phyloP scores from a whole-genome alignment of 805 yeast species.

The Candida insectalens region DNA sequence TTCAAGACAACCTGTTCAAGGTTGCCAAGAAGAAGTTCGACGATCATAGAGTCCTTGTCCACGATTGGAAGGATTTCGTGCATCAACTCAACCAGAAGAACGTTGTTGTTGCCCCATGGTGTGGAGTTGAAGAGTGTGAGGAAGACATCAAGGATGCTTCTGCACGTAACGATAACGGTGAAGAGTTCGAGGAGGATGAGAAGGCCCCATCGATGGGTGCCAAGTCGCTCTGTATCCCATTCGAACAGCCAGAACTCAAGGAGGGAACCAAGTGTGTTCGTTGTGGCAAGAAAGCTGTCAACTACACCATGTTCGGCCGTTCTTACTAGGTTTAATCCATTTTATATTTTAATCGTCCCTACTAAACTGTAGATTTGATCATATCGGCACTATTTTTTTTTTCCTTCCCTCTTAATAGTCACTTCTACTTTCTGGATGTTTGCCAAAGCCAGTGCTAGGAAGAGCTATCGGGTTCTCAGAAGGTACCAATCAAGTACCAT shows the following conservation, averaged over 20 bases:
- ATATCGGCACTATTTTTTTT: too few relatives aligned
- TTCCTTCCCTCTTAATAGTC: too few relatives aligned
- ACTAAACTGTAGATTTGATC: too few relatives aligned
- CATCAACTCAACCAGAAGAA: conserved; percentile 87
- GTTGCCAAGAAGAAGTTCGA: conserved; percentile 81
- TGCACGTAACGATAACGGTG: conserved; percentile 71
- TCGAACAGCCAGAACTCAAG: conserved; percentile 77
- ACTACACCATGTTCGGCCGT: conserved; percentile 95
- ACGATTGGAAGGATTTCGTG: conserved; percentile 86
- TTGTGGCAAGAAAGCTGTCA: conserved; percentile 68
- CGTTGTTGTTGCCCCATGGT: conserved; percentile 92
- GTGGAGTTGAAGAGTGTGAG: conserved; percentile 91
- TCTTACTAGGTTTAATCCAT: too few relatives aligned
- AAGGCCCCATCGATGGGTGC: conserved; percentile 99
- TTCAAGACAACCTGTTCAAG: conserved; percentile 66
- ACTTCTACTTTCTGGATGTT: too few relatives aligned
- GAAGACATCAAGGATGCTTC: conserved; percentile 91
- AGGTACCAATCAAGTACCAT: too few relatives aligned
- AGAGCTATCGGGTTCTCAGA: too few relatives aligned
- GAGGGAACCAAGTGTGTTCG: conserved; percentile 78
- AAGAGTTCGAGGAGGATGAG: conserved; percentile 85
- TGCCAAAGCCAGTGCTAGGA: too few relatives aligned
- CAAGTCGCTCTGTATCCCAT: conserved; percentile 93
- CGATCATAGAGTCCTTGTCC: conserved; percentile 70
- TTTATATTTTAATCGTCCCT: too few relatives aligned